Conservation (phyloP, 176 grass and related monocot species). For the Aechmea fasciata region DNA sequence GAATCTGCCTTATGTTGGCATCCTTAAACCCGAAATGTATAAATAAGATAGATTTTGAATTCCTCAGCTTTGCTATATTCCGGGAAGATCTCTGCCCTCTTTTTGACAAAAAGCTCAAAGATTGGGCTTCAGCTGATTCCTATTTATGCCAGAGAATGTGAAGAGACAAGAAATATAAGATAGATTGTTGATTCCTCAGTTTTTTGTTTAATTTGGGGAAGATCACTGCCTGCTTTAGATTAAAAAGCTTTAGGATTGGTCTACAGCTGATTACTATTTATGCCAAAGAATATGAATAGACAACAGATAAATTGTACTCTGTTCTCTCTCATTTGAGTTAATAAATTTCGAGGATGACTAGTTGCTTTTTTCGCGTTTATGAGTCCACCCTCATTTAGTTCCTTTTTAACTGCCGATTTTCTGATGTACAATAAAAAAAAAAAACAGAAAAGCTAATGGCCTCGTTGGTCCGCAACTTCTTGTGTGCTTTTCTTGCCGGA, state of each 20-base stretch:
- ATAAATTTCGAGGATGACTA: too few relatives aligned
- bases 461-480: too few relatives aligned
- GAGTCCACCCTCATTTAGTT: too few relatives aligned
- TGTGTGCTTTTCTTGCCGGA: too few relatives aligned
- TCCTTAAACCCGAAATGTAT: conserved; percentile 74
- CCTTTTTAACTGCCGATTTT: too few relatives aligned
- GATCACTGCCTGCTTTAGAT: not conserved
- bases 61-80: not conserved
- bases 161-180: conserved; percentile 12
- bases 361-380: too few relatives aligned
- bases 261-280: not conserved
- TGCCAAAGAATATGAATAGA: not conserved
- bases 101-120: not conserved
- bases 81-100: not conserved
- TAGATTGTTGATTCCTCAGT: too few relatives aligned
- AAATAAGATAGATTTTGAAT: conserved; percentile 20
- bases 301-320: not conserved
- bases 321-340: too few relatives aligned
- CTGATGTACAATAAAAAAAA: too few relatives aligned
- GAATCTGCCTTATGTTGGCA: conserved; percentile 74
- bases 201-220: not conserved
- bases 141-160: not conserved
- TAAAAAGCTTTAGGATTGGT: not conserved
- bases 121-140: too few relatives aligned
- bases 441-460: too few relatives aligned